These are phyloP conservation scores for Eimeria brunetti DNA, from an alignment of 169 alveolate genomes.

Conservation along the genomic window DNA sequence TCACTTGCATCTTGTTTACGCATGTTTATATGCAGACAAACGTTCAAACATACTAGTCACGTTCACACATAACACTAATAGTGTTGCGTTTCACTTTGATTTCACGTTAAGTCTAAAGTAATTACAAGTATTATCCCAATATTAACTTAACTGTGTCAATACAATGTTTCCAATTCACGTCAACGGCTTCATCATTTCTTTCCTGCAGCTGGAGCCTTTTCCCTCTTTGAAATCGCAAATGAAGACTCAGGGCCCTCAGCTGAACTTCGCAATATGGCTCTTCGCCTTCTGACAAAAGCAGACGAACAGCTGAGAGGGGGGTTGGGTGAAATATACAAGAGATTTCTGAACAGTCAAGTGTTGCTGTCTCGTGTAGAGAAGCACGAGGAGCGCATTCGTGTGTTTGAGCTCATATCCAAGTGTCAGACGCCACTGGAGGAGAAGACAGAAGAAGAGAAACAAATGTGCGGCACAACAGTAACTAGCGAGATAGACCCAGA, in stretches of 20 bases:
- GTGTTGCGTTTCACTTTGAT: no score
- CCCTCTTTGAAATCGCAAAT: constrained; percentile 1
- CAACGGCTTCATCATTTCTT: neutral
- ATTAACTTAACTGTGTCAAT: neutral
- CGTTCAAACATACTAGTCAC: no score
- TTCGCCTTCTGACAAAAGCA: neutral
- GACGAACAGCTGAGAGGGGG: neutral
- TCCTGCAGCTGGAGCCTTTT: constrained; percentile 49
- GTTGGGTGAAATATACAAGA: constrained; percentile 35
- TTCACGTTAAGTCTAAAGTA: no score
- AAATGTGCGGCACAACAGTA: constrained; percentile 50
- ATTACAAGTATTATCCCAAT: neutral
- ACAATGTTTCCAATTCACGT: neutral
- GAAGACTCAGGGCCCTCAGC: neutral
- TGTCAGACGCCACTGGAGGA: constrained; percentile 53
- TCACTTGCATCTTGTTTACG: neutral
- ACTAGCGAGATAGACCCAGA: constrained; percentile 61
- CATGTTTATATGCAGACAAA: no score
- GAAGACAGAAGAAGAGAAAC: constrained; percentile 32
- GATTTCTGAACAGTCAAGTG: constrained; percentile 71
- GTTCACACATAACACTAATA: no score
- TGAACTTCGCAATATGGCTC: neutral
- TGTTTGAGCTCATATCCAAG: constrained; percentile 43
- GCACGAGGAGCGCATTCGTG: constrained; percentile 13
- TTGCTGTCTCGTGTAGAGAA: constrained; percentile 11